Base-by-base conservation (phyloP, 192 early-diverging fungal genomes). In the Rhizoclosmatium sp. region DNA sequence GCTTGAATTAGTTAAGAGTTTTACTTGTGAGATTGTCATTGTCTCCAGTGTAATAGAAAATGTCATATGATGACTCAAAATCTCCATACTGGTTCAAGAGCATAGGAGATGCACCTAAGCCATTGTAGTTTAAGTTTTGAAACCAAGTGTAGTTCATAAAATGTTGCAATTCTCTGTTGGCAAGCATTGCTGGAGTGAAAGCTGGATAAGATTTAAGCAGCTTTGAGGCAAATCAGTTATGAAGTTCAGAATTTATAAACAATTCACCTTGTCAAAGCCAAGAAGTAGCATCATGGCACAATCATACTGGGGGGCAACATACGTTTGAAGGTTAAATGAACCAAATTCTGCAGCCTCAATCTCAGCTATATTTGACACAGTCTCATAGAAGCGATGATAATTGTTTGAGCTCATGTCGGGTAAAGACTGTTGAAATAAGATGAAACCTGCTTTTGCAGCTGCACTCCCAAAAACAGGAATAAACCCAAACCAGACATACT, bases 211-310 rank as follows among this genome's bases (percentile, higher is more conserved):
- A 7, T 42, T 47, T 44, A n/a, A 75, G 48, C 40, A 44, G 54
- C 16, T 56, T 31, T 31, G 31, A 0, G 31, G 31, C 31, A 31
- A 31, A 31, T 31, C 31, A 31, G 31, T 31, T 0, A 31, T 31
- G 31, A 31, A 31, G 31, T 31, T 31, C 31, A 31, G 31, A 31
- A 31, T 31, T 31, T 31, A 31, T 31, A 31, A 31, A 31, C 31
- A 31, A 56, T 69, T 23, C 70, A 71, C 70, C 70, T 51, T 71
- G 12, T 75, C 72, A 47, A 75, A 61, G 39, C 72, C 72, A 16
- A 75, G n/a, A 2, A 75, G 42, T 59, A 75, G 39, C 72, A 75
- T 75, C 58, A 62, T 75, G 14, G 58, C 59, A 45, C 72, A 75
- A 49, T 75, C 72, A 62, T 42, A 75, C 19, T 42, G 31, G 5